Base-by-base conservation (phyloP, 352 stramenopile genomes). In the Pythium dissimile region DNA sequence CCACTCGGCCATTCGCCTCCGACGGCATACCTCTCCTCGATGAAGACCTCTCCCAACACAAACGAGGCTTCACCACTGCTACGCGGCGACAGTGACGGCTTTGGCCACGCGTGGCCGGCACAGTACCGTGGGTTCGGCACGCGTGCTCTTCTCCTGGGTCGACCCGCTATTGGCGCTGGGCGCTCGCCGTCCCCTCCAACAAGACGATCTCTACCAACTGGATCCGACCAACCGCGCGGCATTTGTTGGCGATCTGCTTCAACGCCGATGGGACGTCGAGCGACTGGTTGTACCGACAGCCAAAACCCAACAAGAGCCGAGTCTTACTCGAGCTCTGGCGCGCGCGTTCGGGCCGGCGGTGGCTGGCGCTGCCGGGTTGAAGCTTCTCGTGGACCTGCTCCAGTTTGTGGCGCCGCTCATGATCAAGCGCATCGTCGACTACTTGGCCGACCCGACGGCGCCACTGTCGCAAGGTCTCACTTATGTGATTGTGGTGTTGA, bases 401-500 rank as follows among this genome's bases (percentile, higher is more conserved):
- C 84, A 92, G 75, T 94, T 94, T 63, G 82, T 94, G 10, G 83
- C 71, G 0, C 84, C 84, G 15, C 68, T 92, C 53, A 75, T 92
- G 43, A 89, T 94, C 70, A 89, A 92, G 68, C 64, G 84, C 50
- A 92, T 92, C 66, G 87, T 94, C 54, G 77, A 75, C 53, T 94
- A 77, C 58, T 55, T 95, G 39, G 80, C 64, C n/a, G 79, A 92
- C 51, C 80, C 80, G 27, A 52, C 55, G 12, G 83, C 83, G 47
- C 69, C 77, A 43, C 56, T 85, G 31, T 73, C 58, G 12, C 58
- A 87, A 23, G 85, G 85, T 0, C 61, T 89, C 43, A 67, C 55
- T 50, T 92, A 92, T 61, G 76, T 73, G 0, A 68, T 27, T 6
- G 59, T 91, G 21, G 74, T 93, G 47, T 91, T 93, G 28, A 66